phyloP scores from a whole-genome alignment of 805 yeast genomes.

The Kluyveromyces nonfermentans region DNA sequence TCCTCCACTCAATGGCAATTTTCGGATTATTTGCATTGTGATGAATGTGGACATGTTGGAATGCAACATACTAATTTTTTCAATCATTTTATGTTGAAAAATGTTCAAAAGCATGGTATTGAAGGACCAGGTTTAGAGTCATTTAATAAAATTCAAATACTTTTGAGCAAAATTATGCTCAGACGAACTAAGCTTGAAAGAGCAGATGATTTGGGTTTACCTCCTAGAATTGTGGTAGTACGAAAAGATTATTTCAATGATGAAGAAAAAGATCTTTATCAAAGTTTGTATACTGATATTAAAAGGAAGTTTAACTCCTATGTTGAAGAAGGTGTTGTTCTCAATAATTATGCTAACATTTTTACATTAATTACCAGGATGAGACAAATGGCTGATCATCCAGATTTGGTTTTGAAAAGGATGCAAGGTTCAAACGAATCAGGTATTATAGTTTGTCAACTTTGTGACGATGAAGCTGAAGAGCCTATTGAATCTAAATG shows the following conservation, averaged over 20 bases:
- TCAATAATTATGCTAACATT: conserved; percentile 94
- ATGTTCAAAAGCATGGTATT: conserved; percentile 78
- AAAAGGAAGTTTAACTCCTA: conserved; percentile 82
- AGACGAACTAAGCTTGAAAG: conserved; percentile 93
- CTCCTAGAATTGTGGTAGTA: conserved; percentile 89
- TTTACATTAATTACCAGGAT: conserved; percentile 92
- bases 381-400: conserved; percentile 98
- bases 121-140: conserved; percentile 74
- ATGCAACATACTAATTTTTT: conserved; percentile 94
- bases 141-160: conserved; percentile 63
- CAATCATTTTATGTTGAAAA: conserved; percentile 91
- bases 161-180: conserved; percentile 76
- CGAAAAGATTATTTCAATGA: conserved; percentile 83
- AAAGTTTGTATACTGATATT: conserved; percentile 78
- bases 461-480: conserved; percentile 97
- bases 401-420: conserved; percentile 81
- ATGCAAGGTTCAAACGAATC: conserved; percentile 31
- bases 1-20: conserved; percentile 76
- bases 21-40: conserved; percentile 75
- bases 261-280: conserved; percentile 89
- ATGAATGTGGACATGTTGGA: conserved; percentile 78
- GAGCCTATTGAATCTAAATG: conserved; percentile 94
- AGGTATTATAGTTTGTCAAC: conserved; percentile 66
- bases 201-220: conserved; percentile 95
- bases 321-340: conserved; percentile 92